phyloP scores from a whole-genome alignment of 169 alveolate genomes.

The Cryptosporidium xiaoi region DNA sequence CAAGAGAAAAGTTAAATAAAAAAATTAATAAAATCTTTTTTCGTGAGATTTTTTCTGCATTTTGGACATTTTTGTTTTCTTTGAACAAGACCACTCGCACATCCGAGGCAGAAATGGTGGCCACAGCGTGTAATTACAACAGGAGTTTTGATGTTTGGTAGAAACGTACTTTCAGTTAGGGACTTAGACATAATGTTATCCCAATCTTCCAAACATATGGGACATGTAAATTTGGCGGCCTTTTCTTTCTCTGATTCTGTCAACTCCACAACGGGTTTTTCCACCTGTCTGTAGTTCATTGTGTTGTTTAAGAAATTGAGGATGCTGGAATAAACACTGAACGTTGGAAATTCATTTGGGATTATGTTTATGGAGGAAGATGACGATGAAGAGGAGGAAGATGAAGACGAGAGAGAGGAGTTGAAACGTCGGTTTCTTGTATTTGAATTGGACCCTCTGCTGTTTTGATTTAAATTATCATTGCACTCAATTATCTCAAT shows the following conservation, averaged over 20 bases:
- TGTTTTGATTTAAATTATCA: not conserved
- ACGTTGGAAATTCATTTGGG: conserved; percentile 31
- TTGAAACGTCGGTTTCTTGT: not conserved
- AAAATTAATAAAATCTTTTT: conserved; percentile 57
- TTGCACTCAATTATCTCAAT: conserved; percentile 50
- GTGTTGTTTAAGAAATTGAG: conserved; percentile 35
- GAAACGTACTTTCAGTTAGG: conserved; percentile 13
- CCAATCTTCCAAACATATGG: conserved; percentile 72
- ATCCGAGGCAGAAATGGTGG: conserved; percentile 53
- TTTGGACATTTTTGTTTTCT: conserved; percentile 71
- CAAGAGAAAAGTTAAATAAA: conserved; percentile 1
- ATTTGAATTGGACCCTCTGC: not conserved
- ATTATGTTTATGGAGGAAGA: not conserved
- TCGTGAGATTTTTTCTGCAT: conserved; percentile 40
- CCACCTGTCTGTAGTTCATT: conserved; percentile 15
- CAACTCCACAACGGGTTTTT: conserved; percentile 33
- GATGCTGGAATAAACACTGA: conserved; percentile 45
- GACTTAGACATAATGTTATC: conserved; percentile 53
- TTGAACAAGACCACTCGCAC: conserved; percentile 71
- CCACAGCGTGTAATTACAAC: conserved; percentile 74
- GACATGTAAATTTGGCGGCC: conserved; percentile 71
- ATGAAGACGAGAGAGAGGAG: not conserved
- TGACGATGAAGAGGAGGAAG: conserved; percentile 27
- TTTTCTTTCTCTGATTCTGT: conserved; percentile 68
- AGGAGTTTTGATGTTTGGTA: conserved; percentile 58